These are phyloP conservation scores for Leucogyrophana mollusca DNA, from an alignment of 768 basidiomycete species.

Conservation along the genomic window DNA sequence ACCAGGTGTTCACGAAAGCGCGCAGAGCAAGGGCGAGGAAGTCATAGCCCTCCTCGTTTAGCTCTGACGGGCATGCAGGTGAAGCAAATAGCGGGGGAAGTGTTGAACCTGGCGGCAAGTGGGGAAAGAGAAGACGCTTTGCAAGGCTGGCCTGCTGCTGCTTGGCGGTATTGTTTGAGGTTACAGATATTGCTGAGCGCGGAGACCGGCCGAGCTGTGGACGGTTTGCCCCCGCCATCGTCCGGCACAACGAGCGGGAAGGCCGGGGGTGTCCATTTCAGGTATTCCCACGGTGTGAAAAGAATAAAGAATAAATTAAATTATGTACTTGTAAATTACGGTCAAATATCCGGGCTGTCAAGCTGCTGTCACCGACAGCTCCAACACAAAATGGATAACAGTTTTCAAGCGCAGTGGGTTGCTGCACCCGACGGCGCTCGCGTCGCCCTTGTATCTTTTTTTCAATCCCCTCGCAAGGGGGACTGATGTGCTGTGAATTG, in stretches of 20 bases:
- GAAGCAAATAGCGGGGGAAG: slow-evolving; percentile 55
- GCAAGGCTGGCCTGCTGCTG: slow-evolving; percentile 40
- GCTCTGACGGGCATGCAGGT: slow-evolving; percentile 44
- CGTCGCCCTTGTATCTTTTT: slow-evolving; percentile 6
- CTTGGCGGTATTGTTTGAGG: slow-evolving; percentile 15
- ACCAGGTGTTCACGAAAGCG: slow-evolving; percentile 82
- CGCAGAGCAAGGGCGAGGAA: slow-evolving; percentile 77
- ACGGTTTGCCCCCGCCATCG: slow-evolving; percentile 5
- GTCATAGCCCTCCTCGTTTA: slow-evolving; percentile 62
- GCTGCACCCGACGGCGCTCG: too few relatives aligned
- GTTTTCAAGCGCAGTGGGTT: too few relatives aligned
- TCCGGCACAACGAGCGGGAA: background rate
- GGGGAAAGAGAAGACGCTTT: slow-evolving; percentile 65
- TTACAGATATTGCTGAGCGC: slow-evolving; percentile 23
- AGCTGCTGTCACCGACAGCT: slow-evolving; percentile 1
- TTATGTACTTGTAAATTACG: too few relatives aligned
- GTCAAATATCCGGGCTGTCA: too few relatives aligned
- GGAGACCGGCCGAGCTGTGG: slow-evolving; percentile 12
- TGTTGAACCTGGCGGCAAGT: slow-evolving; percentile 39
- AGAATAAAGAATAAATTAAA: too few relatives aligned
- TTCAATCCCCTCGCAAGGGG: slow-evolving; percentile 1
- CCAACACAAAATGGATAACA: background rate
- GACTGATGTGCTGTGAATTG: background rate
- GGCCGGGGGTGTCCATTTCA: too few relatives aligned
- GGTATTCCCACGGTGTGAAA: too few relatives aligned